Percentiles rank a stretch among this genome's conserved stretches.
These are phyloP conservation scores for Phoenix roebelenii DNA, from an alignment of 176 grass and related monocot genomes.

Conservation along the genomic window DNA sequence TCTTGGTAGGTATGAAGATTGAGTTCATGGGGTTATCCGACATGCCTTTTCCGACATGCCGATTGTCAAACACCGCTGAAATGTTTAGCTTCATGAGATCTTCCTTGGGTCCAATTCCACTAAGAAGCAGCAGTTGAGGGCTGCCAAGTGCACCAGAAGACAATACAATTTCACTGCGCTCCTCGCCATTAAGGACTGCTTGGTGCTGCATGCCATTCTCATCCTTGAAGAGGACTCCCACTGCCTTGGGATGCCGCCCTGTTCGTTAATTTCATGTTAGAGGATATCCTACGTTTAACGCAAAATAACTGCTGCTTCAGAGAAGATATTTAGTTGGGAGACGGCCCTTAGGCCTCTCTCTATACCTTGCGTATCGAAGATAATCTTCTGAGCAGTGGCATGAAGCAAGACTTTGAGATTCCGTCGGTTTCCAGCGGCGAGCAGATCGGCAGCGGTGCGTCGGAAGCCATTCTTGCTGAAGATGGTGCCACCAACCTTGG, in stretches of 20 bases:
- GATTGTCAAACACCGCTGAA: constrained; percentile 48
- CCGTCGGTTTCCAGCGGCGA: constrained; percentile 45
- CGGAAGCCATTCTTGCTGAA: constrained; percentile 65
- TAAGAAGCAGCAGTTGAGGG: constrained; percentile 65
- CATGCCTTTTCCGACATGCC: constrained; percentile 67
- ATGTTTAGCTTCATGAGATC: constrained; percentile 56
- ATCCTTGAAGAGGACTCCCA: constrained; percentile 61
- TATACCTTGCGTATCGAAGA: constrained; percentile 41
- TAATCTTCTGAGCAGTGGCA: constrained; percentile 55
- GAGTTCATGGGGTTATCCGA: constrained; percentile 85
- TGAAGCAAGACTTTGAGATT: constrained; percentile 66
- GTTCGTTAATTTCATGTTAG: constrained; percentile 11
- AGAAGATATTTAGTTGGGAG: no score
- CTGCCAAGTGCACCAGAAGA: constrained; percentile 62
- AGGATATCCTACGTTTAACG: no score
- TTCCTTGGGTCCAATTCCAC: constrained; percentile 69
- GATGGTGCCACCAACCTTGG: constrained; percentile 78
- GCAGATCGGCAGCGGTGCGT: constrained; percentile 72
- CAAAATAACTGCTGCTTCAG: no score
- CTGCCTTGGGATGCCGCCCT: constrained; percentile 35
- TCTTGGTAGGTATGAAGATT: constrained; percentile 81
- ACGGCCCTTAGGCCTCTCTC: not conserved
- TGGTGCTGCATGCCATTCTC: constrained; percentile 48
- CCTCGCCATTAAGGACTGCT: constrained; percentile 29
- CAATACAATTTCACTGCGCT: constrained; percentile 47